A percentile compares a stretch with the other conserved stretches of the same genome.
phyloP scores from a whole-genome alignment of 2,329 filamentous ascomycete genomes.

The Pyricularia sp. region DNA sequence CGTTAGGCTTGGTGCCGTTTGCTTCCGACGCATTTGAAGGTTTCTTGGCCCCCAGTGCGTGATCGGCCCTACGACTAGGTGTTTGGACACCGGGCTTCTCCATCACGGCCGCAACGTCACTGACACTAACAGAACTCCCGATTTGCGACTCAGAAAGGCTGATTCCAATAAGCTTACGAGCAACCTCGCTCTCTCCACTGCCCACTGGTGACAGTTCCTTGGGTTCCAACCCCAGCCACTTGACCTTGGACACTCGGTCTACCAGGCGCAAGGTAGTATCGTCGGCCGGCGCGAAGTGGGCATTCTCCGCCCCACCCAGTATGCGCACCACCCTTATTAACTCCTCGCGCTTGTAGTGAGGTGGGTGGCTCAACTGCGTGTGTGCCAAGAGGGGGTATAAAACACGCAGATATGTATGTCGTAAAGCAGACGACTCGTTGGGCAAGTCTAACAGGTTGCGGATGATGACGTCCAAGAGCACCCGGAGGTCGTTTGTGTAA shows the following conservation, averaged over 20 bases:
- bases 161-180: slow-evolving; percentile 58
- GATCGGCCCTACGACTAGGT: slow-evolving; percentile 51
- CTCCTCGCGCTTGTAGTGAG: slow-evolving; percentile 87
- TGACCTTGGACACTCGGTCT: slow-evolving; percentile 56
- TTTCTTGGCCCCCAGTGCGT: slow-evolving; percentile 7
- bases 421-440: slow-evolving; percentile 64
- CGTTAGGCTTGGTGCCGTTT: not conserved
- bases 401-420: slow-evolving; percentile 92
- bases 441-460: slow-evolving; percentile 94
- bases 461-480: slow-evolving; percentile 90
- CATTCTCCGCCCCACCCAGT: slow-evolving; percentile 55
- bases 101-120: slow-evolving; percentile 68
- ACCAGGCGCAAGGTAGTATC: slow-evolving; percentile 72
- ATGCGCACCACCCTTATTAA: slow-evolving; percentile 67
- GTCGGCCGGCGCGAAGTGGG: slow-evolving; percentile 72
- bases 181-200: slow-evolving; percentile 33
- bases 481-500: slow-evolving; percentile 93
- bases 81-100: slow-evolving; percentile 79
- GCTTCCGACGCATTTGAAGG: slow-evolving; percentile 6
- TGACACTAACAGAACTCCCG: slow-evolving; percentile 66
- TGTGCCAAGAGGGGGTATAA: slow-evolving; percentile 84
- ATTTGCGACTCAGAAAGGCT: slow-evolving; percentile 55
- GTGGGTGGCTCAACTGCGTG: slow-evolving; percentile 78
- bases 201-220: slow-evolving; percentile 15
- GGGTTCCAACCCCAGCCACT: slow-evolving; percentile 48